Percentiles rank a stretch among this genome's conserved stretches.
Evolutionary conservation across 2,329 filamentous ascomycete species (phyloP).

Genomic region (Didymella arachidicola): DNA sequence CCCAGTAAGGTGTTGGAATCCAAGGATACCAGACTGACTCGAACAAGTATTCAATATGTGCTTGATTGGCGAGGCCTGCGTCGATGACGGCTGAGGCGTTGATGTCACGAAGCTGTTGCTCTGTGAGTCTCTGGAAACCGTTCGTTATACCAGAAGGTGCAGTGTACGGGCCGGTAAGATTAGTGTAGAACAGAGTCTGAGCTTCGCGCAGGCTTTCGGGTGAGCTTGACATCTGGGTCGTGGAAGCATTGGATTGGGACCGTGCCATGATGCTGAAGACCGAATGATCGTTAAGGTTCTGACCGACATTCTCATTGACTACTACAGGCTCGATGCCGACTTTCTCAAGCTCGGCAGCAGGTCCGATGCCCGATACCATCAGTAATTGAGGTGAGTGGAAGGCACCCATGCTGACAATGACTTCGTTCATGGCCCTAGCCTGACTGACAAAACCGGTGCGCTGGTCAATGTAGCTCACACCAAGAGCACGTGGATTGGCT

Average conservation of each 20-base stretch:
- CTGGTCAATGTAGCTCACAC: conserved; percentile 40
- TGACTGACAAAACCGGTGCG: conserved; percentile 33
- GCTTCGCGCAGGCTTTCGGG: conserved; percentile 36
- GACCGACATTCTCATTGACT: conserved; percentile 46
- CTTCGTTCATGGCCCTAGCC: conserved; percentile 40
- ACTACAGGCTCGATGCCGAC: conserved; percentile 32
- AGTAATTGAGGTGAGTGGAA: conserved; percentile 51
- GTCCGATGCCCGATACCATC: conserved; percentile 52
- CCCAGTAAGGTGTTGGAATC: conserved; percentile 42
- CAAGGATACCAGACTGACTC: conserved; percentile 38
- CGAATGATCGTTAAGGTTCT: conserved; percentile 35
- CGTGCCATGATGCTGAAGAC: conserved; percentile 40
- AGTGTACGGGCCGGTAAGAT: conserved; percentile 41
- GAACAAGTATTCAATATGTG: conserved; percentile 40
- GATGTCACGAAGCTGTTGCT: conserved; percentile 30
- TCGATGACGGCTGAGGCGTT: conserved; percentile 29
- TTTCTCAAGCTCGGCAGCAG: conserved; percentile 29
- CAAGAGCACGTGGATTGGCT: conserved; percentile 31
- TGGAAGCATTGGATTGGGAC: conserved; percentile 31
- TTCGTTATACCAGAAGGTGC: conserved; percentile 45
- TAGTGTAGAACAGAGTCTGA: conserved; percentile 36
- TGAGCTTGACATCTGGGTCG: conserved; percentile 33
- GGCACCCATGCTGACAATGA: conserved; percentile 45
- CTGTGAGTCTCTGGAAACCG: conserved; percentile 37
- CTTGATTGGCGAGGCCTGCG: conserved; percentile 34